phyloP scores from a whole-genome alignment of 2,329 filamentous ascomycete genomes.

The Pseudogymnoascus sp. region DNA sequence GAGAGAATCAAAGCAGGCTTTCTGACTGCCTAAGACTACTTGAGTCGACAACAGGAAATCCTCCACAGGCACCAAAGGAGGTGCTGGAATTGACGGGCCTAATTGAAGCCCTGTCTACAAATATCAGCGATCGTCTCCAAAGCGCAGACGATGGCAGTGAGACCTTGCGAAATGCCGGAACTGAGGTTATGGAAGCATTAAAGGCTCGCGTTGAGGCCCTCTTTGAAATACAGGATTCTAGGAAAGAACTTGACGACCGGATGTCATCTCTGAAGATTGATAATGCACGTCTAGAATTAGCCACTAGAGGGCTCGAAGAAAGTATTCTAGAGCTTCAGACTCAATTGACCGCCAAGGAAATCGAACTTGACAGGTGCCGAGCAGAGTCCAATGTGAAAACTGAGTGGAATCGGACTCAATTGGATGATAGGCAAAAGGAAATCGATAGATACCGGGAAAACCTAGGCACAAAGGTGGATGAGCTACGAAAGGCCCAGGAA shows the following conservation, averaged over 20 bases:
- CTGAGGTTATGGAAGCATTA: slow-evolving; percentile 3
- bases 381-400: neutral
- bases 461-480: neutral
- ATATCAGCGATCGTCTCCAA: neutral
- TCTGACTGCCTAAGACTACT: neutral
- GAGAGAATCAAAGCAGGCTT: neutral
- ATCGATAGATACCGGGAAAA: neutral
- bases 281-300: neutral
- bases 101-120: neutral
- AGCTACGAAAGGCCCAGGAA: neutral
- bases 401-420: neutral
- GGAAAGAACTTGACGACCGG: neutral
- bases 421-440: neutral
- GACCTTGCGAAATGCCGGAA: neutral
- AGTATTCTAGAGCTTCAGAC: neutral
- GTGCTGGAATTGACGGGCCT: neutral
- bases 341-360: neutral
- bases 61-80: neutral
- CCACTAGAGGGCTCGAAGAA: neutral
- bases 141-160: neutral
- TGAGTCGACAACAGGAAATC: neutral
- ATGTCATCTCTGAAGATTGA: neutral
- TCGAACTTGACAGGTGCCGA: neutral
- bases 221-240: neutral
- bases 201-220: neutral